phyloP scores from a whole-genome alignment of 495 filamentous ascomycete species.

The Astrocystis sublimbata region DNA sequence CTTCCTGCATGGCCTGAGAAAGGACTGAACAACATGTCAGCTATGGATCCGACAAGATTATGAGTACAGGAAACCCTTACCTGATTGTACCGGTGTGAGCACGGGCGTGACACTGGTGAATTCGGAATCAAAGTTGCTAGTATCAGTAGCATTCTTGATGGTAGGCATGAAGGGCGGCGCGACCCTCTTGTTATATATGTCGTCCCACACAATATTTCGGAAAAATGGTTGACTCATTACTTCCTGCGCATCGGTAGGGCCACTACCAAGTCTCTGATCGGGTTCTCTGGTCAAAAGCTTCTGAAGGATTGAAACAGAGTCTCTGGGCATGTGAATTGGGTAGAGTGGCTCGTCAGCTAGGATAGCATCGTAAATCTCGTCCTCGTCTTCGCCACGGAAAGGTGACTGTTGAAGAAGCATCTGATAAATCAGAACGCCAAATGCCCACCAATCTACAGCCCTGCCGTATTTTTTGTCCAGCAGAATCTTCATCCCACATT shows the following conservation, averaged over 20 bases:
- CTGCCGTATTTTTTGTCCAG: conserved; percentile 98
- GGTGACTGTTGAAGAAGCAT: conserved; percentile 99
- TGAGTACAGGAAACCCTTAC: conserved; percentile 47
- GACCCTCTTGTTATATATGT: conserved; percentile 92
- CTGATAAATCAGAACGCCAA: conserved; percentile 98
- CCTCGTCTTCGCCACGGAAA: conserved; percentile 98
- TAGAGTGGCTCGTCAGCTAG: conserved; percentile 97
- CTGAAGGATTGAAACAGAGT: conserved; percentile 96
- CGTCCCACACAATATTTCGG: conserved; percentile 96
- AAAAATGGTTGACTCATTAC: conserved; percentile 99
- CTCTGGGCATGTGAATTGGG: conserved; percentile 97
- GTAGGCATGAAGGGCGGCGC: conserved; percentile 84
- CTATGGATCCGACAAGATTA: conserved; percentile 18
- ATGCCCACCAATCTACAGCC: conserved; percentile 99
- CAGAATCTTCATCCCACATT: conserved; percentile 66
- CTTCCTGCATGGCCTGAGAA: conserved; percentile 98
- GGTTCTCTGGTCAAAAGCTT: conserved; percentile 96
- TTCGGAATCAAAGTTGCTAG: conserved; percentile 98
- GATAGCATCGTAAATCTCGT: conserved; percentile 99
- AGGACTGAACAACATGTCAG: conserved; percentile 62
- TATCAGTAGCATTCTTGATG: conserved; percentile 90
- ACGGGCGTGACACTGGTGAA: conserved; percentile 99
- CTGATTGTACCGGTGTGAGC: conserved; percentile 93
- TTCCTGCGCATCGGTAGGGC: conserved; percentile 97
- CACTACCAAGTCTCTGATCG: conserved; percentile 86